These are phyloP conservation scores for Boletus huronensis DNA, from an alignment of 768 basidiomycete species.

Conservation along the genomic window DNA sequence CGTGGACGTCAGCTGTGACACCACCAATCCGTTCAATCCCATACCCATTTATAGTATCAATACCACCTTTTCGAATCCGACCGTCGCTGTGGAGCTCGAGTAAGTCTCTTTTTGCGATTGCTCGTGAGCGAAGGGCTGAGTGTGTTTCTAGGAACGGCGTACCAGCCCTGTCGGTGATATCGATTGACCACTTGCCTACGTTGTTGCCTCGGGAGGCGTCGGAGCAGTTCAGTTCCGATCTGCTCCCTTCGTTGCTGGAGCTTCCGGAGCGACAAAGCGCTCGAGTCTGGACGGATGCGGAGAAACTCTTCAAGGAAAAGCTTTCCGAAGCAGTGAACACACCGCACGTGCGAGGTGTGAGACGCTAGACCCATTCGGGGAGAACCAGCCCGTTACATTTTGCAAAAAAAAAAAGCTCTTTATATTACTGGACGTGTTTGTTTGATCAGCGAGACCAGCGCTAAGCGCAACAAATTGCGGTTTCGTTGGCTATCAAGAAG, in stretches of 20 bases:
- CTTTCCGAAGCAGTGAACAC: constrained; percentile 45
- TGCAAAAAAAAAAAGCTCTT: neutral
- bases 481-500: neutral
- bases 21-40: constrained; percentile 97
- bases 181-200: constrained; percentile 96
- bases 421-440: neutral
- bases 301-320: constrained; percentile 75
- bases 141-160: constrained; percentile 46
- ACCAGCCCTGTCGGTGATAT: constrained; percentile 78
- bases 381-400: neutral
- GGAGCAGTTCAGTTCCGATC: constrained; percentile 89
- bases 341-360: neutral
- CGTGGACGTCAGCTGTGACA: constrained; percentile 98
- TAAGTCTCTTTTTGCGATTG: constrained; percentile 38
- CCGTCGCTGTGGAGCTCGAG: constrained; percentile 81
- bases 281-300: constrained; percentile 86
- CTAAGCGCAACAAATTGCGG: too few species aligned
- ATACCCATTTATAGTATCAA: constrained; percentile 93
- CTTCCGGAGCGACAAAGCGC: constrained; percentile 64
- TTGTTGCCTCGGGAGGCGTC: constrained; percentile 93
- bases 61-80: constrained; percentile 91
- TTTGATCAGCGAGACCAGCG: neutral
- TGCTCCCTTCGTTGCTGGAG: constrained; percentile 79
- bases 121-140: constrained; percentile 1
- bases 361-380: neutral